These are phyloP conservation scores for Saccharomyces kudriavzevii DNA, from an alignment of 805 yeast species.

Conservation along the genomic window DNA sequence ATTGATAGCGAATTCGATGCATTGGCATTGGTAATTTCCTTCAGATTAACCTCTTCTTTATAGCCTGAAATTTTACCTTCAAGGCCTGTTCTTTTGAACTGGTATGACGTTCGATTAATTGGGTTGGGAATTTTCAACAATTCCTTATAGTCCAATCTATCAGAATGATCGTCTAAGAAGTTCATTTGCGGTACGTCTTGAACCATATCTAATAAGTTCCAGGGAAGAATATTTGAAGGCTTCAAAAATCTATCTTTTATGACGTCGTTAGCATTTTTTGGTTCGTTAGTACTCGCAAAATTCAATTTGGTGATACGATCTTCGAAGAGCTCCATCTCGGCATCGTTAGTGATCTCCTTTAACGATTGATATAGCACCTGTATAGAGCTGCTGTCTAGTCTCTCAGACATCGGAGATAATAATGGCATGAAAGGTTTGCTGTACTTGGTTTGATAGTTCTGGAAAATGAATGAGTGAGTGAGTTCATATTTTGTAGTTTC, in stretches of 20 bases:
- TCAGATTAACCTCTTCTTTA: constrained; percentile 51
- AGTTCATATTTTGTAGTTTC: background rate
- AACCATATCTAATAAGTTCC: constrained; percentile 64
- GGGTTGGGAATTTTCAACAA: constrained; percentile 53
- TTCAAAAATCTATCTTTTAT: constrained; percentile 41
- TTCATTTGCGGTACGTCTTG: constrained; percentile 45
- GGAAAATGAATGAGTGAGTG: background rate
- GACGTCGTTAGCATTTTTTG: constrained; percentile 6
- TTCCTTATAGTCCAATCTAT: constrained; percentile 31
- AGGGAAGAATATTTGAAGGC: constrained; percentile 55
- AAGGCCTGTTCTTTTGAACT: constrained; percentile 69
- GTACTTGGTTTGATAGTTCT: background rate
- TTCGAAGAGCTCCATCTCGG: constrained; percentile 34
- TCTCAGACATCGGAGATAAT: background rate
- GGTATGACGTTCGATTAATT: constrained; percentile 52
- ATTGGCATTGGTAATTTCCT: constrained; percentile 39
- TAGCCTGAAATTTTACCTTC: constrained; percentile 58
- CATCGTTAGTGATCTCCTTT: constrained; percentile 15
- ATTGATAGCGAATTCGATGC: constrained; percentile 68
- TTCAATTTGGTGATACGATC: constrained; percentile 36
- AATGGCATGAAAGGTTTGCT: background rate
- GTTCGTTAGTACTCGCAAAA: background rate
- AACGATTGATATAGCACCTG: constrained; percentile 18
- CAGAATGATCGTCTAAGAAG: constrained; percentile 16
- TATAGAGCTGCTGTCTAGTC: constrained; percentile 7